Base-by-base conservation (phyloP, 208 protist genomes). In the Leishmania braziliensis region DNA sequence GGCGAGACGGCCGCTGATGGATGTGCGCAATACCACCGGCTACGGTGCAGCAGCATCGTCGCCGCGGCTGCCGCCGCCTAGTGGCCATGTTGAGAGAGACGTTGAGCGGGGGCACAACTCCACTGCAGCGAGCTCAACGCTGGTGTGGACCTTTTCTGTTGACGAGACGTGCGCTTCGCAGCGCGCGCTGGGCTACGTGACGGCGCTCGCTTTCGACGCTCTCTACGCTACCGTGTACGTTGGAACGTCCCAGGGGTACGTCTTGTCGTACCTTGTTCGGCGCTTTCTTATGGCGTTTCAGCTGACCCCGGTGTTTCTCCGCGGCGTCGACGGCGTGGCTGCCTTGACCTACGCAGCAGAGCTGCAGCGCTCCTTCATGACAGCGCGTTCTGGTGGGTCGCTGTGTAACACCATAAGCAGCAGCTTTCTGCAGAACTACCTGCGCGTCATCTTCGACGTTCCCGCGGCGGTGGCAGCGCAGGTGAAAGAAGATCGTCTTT, bases 201-300 rank as follows among this genome's bases (percentile, higher is more conserved):
- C 88, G 14, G 77, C 77, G 33, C 60, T 96, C 50, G 82, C 89
- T 79, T 96, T 95, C 80, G 92, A 96, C 66, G 79, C 88, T 4
- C 68, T 84, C 43, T 86, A 89, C 83, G 87, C 84, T 73, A 87
- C 88, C 46, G 63, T 96, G 9, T 96, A 96, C 66, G 84, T 95
- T 26, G 92, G 92, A 29, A 95, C 92, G n/a, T 81, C 79, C 43
- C 88, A 95, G 65, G 92, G 92, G 23, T 94, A 85, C 77, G 50
- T 96, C 54, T 79, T 89, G 63, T 93, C 91, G 18, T 96, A 93
- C 75, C 82, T 94, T 16, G 68, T 96, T 14, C 92, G 89, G n/a
- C 91, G 89, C 60, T 80, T 96, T 29, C 71, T 96, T 20, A 60
- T 86, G 4, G 92, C 92, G 2, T 86, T 92, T 36, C 89, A 95